phyloP scores from a whole-genome alignment of 108 stramenopile genomes.

The Cyclotella choctawhatcheeana region DNA sequence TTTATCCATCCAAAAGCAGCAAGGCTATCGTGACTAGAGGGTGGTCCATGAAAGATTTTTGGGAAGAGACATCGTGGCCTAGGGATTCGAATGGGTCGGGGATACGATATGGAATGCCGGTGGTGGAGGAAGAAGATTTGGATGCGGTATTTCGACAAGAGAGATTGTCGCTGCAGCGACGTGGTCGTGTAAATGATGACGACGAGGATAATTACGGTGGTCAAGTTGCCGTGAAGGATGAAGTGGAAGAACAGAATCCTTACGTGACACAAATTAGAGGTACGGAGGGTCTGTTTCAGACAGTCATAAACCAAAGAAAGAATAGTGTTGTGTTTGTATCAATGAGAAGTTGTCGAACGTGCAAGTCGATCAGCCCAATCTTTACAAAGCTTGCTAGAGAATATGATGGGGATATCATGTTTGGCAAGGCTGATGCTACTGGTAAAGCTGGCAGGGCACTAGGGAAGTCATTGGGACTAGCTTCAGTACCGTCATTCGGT shows the following conservation, averaged over 20 bases:
- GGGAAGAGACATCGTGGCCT: conserved; percentile 88
- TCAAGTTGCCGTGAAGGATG: conserved; percentile 16
- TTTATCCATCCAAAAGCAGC: conserved; percentile 50
- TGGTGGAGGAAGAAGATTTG: conserved; percentile 56
- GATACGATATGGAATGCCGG: conserved; percentile 78
- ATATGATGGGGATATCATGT: conserved; percentile 55
- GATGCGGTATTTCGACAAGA: conserved; percentile 52
- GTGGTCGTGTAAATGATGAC: conserved; percentile 17
- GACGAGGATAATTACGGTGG: conserved; percentile 40
- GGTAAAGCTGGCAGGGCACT: conserved; percentile 69
- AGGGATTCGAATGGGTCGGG: conserved; percentile 71
- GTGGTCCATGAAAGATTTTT: conserved; percentile 76
- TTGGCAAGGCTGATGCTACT: conserved; percentile 79
- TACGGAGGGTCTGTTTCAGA: conserved; percentile 60
- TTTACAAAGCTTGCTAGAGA: conserved; percentile 77
- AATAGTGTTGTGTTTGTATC: conserved; percentile 77
- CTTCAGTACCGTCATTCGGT: conserved; percentile 83
- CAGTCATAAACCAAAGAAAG: conserved; percentile 52
- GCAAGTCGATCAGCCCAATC: conserved; percentile 62
- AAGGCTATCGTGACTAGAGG: conserved; percentile 54
- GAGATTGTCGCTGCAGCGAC: conserved; percentile 23
- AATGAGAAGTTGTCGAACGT: conserved; percentile 83
- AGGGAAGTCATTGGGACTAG: conserved; percentile 62
- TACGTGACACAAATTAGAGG: conserved; percentile 65
- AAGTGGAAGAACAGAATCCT: conserved; percentile 60